phyloP scores from a whole-genome alignment of 1,284 basidiomycete genomes.

The Phenoliferia sp. region DNA sequence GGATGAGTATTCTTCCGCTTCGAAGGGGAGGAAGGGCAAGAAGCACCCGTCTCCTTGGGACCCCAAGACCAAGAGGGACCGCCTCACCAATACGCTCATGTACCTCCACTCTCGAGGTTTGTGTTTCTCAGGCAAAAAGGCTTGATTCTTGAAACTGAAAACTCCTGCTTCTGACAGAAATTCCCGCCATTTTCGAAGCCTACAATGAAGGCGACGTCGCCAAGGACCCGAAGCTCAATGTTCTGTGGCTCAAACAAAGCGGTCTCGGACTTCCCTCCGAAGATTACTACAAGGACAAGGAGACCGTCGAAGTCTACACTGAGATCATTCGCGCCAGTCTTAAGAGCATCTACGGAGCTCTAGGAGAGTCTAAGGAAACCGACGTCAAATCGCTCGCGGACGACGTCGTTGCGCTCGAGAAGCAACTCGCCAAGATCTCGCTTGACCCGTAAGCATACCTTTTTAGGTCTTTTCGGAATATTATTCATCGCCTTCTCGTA shows the following conservation, averaged over 20 bases:
- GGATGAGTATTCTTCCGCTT: constrained; percentile 1
- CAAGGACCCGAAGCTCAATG: constrained; percentile 80
- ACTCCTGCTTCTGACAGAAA: constrained; percentile 50
- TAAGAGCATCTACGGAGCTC: constrained; percentile 52
- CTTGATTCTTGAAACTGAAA: not conserved
- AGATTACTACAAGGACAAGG: constrained; percentile 85
- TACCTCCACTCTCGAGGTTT: constrained; percentile 79
- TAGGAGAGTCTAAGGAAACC: constrained; percentile 50
- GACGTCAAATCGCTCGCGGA: constrained; percentile 54
- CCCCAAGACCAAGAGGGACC: constrained; percentile 42
- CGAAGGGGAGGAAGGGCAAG: not conserved
- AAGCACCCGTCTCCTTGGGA: constrained; percentile 30
- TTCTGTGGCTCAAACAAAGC: constrained; percentile 79
- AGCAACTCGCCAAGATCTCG: constrained; percentile 69
- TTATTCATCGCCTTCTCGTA: constrained; percentile 52
- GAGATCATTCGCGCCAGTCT: constrained; percentile 51
- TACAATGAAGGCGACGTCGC: constrained; percentile 83
- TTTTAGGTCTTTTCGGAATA: not conserved
- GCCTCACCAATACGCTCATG: constrained; percentile 72
- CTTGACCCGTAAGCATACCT: constrained; percentile 60
- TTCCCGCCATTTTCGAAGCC: constrained; percentile 71
- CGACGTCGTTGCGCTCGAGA: constrained; percentile 74
- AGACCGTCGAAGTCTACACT: constrained; percentile 65
- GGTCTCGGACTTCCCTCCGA: constrained; percentile 77
- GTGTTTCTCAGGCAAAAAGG: constrained; percentile 12